Base-by-base conservation (phyloP, 345 rosid genomes). In the Aquilaria yunnanensis region DNA sequence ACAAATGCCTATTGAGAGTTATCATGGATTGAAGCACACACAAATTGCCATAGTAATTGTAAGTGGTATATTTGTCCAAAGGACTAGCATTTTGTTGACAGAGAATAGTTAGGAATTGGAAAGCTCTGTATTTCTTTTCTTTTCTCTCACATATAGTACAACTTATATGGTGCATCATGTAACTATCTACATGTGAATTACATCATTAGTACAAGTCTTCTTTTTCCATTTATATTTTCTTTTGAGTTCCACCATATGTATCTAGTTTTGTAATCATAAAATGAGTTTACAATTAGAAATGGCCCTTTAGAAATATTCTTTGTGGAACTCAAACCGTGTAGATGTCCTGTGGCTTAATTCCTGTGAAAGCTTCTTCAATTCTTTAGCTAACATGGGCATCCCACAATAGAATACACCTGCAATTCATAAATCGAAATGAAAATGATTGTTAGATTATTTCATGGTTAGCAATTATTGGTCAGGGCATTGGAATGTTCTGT, bases 331-430 rank as follows among this genome's bases (percentile, higher is more conserved):
- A 9, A 94, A 94, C 33, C 89, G 67, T 2, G 99, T 88, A 23
- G 85, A 73, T 75, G 95, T 90, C 78, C 70, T 84, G 70, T 80
- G 89, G 72, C 69, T 90, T 64, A 88, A 66, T 71, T 88, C 93
- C 9, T 67, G 78, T 53, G 92, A 80, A 47, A 88, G 68, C 65
- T 82, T 85, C 79, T 84, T 86, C 68, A 94, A 72, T 71, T 90
- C 99, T 76, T 86, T 94, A 16, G 96, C 99, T 70, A 94, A 67
- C 51, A 81, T 69, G 11, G 96, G 96, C 82, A 81, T 80, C 57
- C 99, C 97, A 45, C 98, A 93, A 65, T 86, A 93, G 83, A 93
- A 90, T 31, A 93, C 97, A 47, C 98, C 97, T 92, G 84, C 85
- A 78, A 45, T 56, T 71, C 48, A 43, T 37, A 7, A 23, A 51